Conservation (phyloP, 2,329 filamentous ascomycete species). For the Aureobasidium sp. region DNA sequence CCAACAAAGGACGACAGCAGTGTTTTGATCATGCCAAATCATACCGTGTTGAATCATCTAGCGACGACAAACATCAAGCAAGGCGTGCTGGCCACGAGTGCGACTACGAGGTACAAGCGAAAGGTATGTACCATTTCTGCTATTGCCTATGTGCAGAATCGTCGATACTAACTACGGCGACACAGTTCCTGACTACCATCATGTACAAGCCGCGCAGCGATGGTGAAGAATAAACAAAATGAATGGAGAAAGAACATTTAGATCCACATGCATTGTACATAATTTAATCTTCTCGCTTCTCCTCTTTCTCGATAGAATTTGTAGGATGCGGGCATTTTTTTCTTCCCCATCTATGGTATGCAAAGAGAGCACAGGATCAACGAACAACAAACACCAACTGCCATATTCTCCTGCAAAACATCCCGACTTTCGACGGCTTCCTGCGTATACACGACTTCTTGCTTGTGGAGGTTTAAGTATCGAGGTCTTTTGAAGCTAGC, state of each 20-base stretch:
- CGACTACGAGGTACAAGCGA: slow-evolving; percentile 92
- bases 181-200: slow-evolving; percentile 90
- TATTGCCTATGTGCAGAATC: background rate
- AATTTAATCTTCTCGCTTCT: slow-evolving; percentile 2
- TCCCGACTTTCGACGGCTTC: too few species aligned
- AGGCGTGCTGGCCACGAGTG: slow-evolving; percentile 87
- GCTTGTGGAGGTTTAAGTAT: too few species aligned
- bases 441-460: too few species aligned
- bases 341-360: background rate
- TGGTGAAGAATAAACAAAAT: slow-evolving; percentile 17
- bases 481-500: too few species aligned
- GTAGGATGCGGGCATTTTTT: background rate
- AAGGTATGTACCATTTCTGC: slow-evolving; percentile 50
- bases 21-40: slow-evolving; percentile 92
- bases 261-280: background rate
- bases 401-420: background rate
- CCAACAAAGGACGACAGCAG: slow-evolving; percentile 98
- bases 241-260: background rate
- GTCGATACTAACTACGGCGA: background rate
- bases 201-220: slow-evolving; percentile 81
- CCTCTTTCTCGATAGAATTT: background rate
- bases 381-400: background rate
- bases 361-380: slow-evolving; percentile 1
- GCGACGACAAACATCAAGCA: slow-evolving; percentile 98
- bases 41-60: slow-evolving; percentile 91